Base-by-base conservation (phyloP, 345 rosid species). In the Erucastrum elatum region DNA sequence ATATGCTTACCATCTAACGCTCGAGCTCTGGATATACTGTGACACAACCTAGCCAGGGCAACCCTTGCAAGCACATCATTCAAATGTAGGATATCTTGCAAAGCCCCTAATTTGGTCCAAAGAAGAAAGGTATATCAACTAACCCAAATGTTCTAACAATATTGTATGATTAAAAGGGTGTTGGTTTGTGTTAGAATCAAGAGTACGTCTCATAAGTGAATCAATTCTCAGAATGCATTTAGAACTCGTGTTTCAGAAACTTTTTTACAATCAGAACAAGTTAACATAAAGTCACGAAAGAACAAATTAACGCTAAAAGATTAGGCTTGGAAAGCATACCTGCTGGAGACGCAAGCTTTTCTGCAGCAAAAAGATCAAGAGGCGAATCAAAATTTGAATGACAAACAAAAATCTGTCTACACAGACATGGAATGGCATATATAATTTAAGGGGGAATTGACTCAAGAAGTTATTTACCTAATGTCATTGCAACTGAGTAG, bases 11-110 rank as follows among this genome's bases (percentile, higher is more conserved):
- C 99, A 90, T 96, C 99, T 64, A 96, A 87, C 1, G 96, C 88
- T 44, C 97, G 96, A 72, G 99, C 96, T 85, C 92, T 90, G 46
- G 98, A 84, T 83, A 96, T 86, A 59, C 90, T 71, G 80, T 96
- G 94, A 77, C 99, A 96, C 82, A 96, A 81, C 87, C 88, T 93
- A 83, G 97, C 98, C 82, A 96, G 84, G 79, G 98, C 79, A 68
- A 96, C 97, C 88, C 99, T 89, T 51, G 99, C 99, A 76, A 96
- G 97, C 69, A 96, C 99, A 84, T 96, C 99, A 81, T 93, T 96
- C 85, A 96, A 86, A 87, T 96, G 99, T 74, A 96, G 98, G 78
- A 96, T 93, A 88, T 96, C 99, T 80, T 89, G 98, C 91, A 96
- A 83, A 66, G 98, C 97, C 80, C 99, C 99, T 96, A 91, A 77